A percentile compares a stretch with the other conserved stretches of the same genome.
Evolutionary conservation across 768 basidiomycete species (phyloP).

Genomic region (Trametes meyenii): DNA sequence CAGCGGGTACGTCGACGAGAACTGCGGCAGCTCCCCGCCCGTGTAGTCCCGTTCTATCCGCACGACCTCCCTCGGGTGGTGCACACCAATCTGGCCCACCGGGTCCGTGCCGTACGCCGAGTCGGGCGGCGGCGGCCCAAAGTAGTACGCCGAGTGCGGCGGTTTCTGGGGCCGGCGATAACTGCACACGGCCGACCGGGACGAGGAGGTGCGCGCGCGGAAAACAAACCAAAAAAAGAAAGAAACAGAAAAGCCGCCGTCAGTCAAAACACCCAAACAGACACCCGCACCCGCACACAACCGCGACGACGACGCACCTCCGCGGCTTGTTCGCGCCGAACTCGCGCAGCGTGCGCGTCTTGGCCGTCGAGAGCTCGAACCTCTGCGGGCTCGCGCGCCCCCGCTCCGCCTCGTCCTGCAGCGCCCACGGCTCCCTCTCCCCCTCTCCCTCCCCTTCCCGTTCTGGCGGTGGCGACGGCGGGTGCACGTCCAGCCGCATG

Average conservation of each 20-base stretch:
- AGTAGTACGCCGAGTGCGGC: slow-evolving; percentile 82
- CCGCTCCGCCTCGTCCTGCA: slow-evolving; percentile 44
- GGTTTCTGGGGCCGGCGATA: slow-evolving; percentile 54
- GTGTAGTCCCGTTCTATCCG: slow-evolving; percentile 92
- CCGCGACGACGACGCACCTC: slow-evolving; percentile 16
- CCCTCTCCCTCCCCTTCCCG: no score
- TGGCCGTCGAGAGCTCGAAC: slow-evolving; percentile 17
- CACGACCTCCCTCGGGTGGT: slow-evolving; percentile 91
- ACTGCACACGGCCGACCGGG: slow-evolving; percentile 11
- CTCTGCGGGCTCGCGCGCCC: slow-evolving; percentile 21
- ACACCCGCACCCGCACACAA: background rate
- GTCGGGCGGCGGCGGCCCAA: slow-evolving; percentile 75
- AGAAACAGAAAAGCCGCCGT: background rate
- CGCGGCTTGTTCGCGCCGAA: slow-evolving; percentile 17
- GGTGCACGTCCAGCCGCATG: slow-evolving; percentile 53
- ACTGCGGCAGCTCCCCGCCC: slow-evolving; percentile 89
- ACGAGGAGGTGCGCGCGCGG: background rate
- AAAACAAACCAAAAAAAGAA: background rate
- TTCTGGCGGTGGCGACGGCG: slow-evolving; percentile 45
- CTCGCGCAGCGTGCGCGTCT: slow-evolving; percentile 23
- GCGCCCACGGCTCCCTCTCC: slow-evolving; percentile 55
- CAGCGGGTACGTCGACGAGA: slow-evolving; percentile 84
- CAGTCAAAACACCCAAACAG: no score
- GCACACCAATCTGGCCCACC: slow-evolving; percentile 82
- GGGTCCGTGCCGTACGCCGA: slow-evolving; percentile 82